Conservation (phyloP, 306 rosid species). For the Vachellia pachyceras region DNA sequence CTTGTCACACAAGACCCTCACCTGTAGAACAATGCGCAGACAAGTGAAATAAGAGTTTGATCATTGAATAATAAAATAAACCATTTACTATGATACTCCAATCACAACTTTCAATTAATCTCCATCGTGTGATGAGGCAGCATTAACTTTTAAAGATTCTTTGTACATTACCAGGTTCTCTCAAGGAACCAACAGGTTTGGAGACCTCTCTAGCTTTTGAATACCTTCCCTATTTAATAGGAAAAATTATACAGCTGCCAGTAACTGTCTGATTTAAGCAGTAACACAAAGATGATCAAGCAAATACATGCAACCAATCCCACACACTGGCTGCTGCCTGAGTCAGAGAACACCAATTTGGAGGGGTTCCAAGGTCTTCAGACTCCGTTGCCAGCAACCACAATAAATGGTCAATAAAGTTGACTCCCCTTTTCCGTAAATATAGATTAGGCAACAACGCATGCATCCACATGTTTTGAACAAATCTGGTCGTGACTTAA, state of each 20-base stretch:
- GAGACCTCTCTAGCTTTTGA: constrained; percentile 15
- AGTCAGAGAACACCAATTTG: neutral
- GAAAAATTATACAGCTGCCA: neutral
- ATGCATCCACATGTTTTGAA: neutral
- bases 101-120: constrained; percentile 14
- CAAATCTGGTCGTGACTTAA: neutral
- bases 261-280: no score
- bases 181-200: constrained; percentile 2
- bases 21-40: constrained; percentile 50
- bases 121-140: neutral
- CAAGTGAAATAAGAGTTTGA: constrained; percentile 15
- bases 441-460: no score
- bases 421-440: no score
- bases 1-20: constrained; percentile 82
- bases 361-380: neutral
- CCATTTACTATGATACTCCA: neutral
- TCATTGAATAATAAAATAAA: constrained; percentile 11
- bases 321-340: neutral
- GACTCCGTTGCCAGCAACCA: neutral
- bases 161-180: constrained; percentile 2
- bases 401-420: neutral
- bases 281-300: no score
- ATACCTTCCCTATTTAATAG: neutral
- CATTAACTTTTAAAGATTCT: neutral
- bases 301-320: neutral